Evolutionary conservation across 116 monocot species (phyloP).

Genomic region (Cymodocea nodosa): DNA sequence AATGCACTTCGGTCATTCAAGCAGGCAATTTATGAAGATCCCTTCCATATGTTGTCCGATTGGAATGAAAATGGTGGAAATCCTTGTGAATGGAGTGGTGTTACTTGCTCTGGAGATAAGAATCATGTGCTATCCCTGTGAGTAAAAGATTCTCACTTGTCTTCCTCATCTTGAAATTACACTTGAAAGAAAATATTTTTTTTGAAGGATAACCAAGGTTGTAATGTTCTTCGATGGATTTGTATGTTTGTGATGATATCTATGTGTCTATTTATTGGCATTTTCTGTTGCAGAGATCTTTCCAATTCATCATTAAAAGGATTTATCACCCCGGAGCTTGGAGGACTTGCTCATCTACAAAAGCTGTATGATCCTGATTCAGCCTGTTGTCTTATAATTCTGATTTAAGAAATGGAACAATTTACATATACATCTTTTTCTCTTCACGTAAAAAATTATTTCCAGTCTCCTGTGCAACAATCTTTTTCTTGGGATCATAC

Average conservation of each 20-base stretch:
- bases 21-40: slow-evolving; percentile 67
- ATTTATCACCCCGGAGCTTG: slow-evolving; percentile 64
- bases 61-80: slow-evolving; percentile 34
- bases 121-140: slow-evolving; percentile 59
- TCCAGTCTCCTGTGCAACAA: slow-evolving; percentile 61
- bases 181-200: no score
- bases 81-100: slow-evolving; percentile 69
- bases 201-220: no score
- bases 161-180: neutral
- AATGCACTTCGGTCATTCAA: slow-evolving; percentile 52
- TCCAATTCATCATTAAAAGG: slow-evolving; percentile 67
- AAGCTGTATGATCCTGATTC: slow-evolving; percentile 45
- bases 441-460: neutral
- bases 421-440: neutral
- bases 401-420: neutral
- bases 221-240: neutral
- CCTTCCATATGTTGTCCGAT: slow-evolving; percentile 42
- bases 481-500: slow-evolving; percentile 59
- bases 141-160: slow-evolving; percentile 6
- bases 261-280: neutral
- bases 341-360: slow-evolving; percentile 36
- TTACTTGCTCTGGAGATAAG: slow-evolving; percentile 36
- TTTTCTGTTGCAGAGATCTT: slow-evolving; percentile 43
- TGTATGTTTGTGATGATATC: neutral
- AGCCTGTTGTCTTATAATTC: neutral